A percentile compares a stretch with the other conserved stretches of the same genome.
These are phyloP conservation scores for Isoetes taiwanensis DNA, from an alignment of 75 land plant genomes.

Conservation along the genomic window DNA sequence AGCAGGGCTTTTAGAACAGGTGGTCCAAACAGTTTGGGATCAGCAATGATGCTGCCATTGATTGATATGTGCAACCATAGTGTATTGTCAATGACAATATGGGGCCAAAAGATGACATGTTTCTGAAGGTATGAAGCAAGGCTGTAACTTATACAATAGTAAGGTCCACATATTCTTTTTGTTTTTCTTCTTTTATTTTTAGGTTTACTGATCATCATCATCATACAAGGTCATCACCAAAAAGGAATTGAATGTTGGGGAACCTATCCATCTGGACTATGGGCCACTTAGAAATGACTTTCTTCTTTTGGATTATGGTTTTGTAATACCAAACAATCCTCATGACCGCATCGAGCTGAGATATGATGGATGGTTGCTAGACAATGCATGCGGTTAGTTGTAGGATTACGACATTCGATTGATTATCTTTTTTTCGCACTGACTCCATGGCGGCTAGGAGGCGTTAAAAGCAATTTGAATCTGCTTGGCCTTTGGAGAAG, in stretches of 20 bases:
- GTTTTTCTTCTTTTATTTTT: too few relatives aligned
- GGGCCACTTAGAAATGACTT: slow-evolving; percentile 69
- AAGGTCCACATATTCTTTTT: too few relatives aligned
- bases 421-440: slow-evolving; percentile 37
- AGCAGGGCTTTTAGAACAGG: slow-evolving; percentile 79
- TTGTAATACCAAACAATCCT: slow-evolving; percentile 63
- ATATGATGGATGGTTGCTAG: slow-evolving; percentile 58
- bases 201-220: too few relatives aligned
- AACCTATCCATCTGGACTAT: slow-evolving; percentile 46
- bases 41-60: slow-evolving; percentile 75
- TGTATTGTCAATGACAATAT: slow-evolving; percentile 42
- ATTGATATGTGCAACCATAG: slow-evolving; percentile 98
- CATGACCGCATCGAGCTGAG: slow-evolving; percentile 72
- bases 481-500: slow-evolving; percentile 2
- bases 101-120: too few relatives aligned
- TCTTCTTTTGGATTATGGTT: slow-evolving; percentile 84
- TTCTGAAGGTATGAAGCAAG: too few relatives aligned
- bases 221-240: slow-evolving; percentile 89
- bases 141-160: too few relatives aligned
- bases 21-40: slow-evolving; percentile 14
- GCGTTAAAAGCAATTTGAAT: slow-evolving; percentile 21
- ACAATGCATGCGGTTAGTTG: slow-evolving; percentile 67
- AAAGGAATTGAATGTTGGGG: slow-evolving; percentile 32
- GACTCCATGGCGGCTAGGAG: slow-evolving; percentile 67
- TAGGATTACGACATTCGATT: slow-evolving; percentile 35